Evolutionary conservation across 805 yeast species (phyloP).

Genomic region (Metschnikowia corniflorae): DNA sequence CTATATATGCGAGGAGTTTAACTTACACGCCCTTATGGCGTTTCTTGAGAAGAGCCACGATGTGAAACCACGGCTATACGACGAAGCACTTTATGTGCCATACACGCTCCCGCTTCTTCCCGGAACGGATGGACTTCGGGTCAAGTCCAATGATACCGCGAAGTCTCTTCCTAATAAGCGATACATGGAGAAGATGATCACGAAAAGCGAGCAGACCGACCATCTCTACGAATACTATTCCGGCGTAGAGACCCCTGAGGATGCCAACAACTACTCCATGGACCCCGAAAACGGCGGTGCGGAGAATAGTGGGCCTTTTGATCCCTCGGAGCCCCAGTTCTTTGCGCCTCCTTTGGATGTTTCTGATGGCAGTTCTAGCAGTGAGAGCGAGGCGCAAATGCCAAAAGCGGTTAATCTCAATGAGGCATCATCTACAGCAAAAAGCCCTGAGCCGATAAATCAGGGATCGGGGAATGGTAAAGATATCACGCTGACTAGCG

Average conservation of each 20-base stretch:
- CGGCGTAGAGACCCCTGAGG: slow-evolving; percentile 66
- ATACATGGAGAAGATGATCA: slow-evolving; percentile 73
- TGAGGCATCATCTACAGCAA: slow-evolving; percentile 5
- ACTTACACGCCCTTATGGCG: slow-evolving; percentile 56
- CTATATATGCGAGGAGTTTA: slow-evolving; percentile 78
- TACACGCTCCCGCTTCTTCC: slow-evolving; percentile 84
- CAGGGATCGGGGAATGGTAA: background rate
- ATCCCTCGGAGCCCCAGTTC: slow-evolving; percentile 91
- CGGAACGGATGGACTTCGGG: slow-evolving; percentile 74
- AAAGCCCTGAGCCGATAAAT: background rate
- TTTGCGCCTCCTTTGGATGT: slow-evolving; percentile 48
- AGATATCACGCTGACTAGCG: slow-evolving; percentile 5
- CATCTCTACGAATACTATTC: slow-evolving; percentile 90
- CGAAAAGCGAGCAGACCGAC: slow-evolving; percentile 79
- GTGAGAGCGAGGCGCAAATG: slow-evolving; percentile 17
- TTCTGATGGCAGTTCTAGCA: slow-evolving; percentile 18
- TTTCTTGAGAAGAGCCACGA: slow-evolving; percentile 71
- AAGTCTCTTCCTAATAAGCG: slow-evolving; percentile 40
- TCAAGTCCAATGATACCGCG: slow-evolving; percentile 61
- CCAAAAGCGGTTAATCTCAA: slow-evolving; percentile 10
- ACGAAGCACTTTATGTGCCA: slow-evolving; percentile 90
- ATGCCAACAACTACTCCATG: slow-evolving; percentile 46
- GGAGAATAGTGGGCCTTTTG: slow-evolving; percentile 57
- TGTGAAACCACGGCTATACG: slow-evolving; percentile 82
- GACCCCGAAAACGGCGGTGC: slow-evolving; percentile 41